Percentiles rank a stretch among this genome's conserved stretches.
Evolutionary conservation across 2,329 filamentous ascomycete species (phyloP).

Genomic region (Hypoxylon rubiginosum): DNA sequence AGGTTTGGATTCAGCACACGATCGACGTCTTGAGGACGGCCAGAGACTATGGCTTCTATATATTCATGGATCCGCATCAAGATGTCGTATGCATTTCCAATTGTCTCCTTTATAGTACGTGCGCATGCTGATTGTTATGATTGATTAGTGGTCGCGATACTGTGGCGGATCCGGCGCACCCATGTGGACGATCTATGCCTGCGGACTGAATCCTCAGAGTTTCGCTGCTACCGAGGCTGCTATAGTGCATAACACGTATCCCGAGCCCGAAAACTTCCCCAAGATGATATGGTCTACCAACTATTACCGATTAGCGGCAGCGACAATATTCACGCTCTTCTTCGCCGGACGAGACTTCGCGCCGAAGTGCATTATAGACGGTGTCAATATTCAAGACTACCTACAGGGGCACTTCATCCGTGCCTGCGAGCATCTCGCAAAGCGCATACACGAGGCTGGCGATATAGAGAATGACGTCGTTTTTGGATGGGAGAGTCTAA

Average conservation of each 20-base stretch:
- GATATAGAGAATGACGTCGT: constrained; percentile 89
- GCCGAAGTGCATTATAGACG: constrained; percentile 95
- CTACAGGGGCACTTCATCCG: constrained; percentile 87
- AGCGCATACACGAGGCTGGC: constrained; percentile 88
- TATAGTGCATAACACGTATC: constrained; percentile 93
- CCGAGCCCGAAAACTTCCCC: constrained; percentile 85
- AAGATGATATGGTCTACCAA: constrained; percentile 99
- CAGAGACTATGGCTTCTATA: constrained; percentile 91
- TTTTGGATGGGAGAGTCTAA: constrained; percentile 96
- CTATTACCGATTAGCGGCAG: constrained; percentile 87
- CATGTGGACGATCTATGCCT: constrained; percentile 97
- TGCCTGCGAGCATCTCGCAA: constrained; percentile 84
- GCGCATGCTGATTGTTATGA: constrained; percentile 45
- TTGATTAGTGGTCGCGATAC: constrained; percentile 85
- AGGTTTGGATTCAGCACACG: constrained; percentile 92
- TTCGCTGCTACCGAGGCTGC: constrained; percentile 92
- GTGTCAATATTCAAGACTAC: constrained; percentile 96
- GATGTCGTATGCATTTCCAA: constrained; percentile 78
- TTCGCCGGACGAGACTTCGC: constrained; percentile 93
- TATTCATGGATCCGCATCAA: constrained; percentile 99
- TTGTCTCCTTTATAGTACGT: neutral
- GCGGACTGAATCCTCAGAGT: constrained; percentile 86
- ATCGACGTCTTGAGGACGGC: constrained; percentile 86
- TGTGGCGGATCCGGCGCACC: constrained; percentile 95
- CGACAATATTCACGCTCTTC: constrained; percentile 94